Evolutionary conservation across 345 rosid genomes (phyloP), one percentile per base, ranked within the genome.

Genomic region (Rhizophora apiculata): DNA sequence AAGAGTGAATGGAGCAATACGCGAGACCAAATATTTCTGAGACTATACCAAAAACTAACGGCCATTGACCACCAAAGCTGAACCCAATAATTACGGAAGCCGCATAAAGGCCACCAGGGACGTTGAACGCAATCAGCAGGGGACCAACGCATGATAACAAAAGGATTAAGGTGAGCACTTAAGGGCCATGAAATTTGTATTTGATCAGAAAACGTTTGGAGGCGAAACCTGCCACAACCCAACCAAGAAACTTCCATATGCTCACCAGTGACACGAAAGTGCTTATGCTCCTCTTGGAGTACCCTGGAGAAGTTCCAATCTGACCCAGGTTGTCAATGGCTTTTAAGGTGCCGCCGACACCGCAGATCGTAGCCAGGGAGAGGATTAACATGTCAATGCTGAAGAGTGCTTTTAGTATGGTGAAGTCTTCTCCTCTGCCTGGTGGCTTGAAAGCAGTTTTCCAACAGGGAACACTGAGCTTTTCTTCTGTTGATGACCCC

Each of bases 351-450:
- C 64, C 72, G 0, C 65, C 65, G 7, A 48, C 20, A 1, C 72
- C 65, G 19, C 57, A 68, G 30, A 11, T 20, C 15, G 65, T 29
- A 49, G 67, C 73, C 9, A 52, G 0, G 32, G 62, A 70, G 6
- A 70, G 48, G 18, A 70, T 61, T 16, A 70, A 22, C 73, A 69
- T 69, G 60, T 69, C 60, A 18, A 61, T 5, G 56, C 73, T 60
- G 21, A 52, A 48, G 3, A 69, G 48, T 16, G 67, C 73, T 62
- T 69, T 67, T 18, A 69, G 39, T n/a, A 69, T 69, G 29, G 65
- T 69, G 66, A 31, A 61, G 67, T 61, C 61, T 22, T 69, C 67
- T 26, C 67, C 61, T 61, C 67, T 69, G 0, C n/a, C 49, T 39
- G 56, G 71, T 20, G 46, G 66, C n/a, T 19, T 68, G 64, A 57